phyloP scores from a whole-genome alignment of 306 rosid species.

The Vigna trinervia region DNA sequence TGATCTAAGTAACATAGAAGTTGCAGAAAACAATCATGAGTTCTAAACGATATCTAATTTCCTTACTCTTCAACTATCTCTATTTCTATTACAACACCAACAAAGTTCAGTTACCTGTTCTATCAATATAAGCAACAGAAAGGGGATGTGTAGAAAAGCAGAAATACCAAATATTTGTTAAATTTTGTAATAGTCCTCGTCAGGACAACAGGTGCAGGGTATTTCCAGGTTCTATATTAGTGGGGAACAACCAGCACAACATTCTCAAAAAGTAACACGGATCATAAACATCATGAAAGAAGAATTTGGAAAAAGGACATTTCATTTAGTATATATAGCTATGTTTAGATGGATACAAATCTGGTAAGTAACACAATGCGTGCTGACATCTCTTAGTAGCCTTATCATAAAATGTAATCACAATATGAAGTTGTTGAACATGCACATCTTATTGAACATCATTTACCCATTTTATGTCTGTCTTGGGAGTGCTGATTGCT shows the following conservation, averaged over 20 bases:
- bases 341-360: background rate
- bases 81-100: background rate
- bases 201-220: background rate
- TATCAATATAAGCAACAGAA: background rate
- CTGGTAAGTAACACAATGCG: background rate
- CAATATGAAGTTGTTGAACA: background rate
- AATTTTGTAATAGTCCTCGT: background rate
- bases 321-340: background rate
- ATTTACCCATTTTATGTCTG: conserved; percentile 5
- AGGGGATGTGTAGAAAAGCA: conserved; percentile 1
- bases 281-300: conserved; percentile 4
- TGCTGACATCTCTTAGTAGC: background rate
- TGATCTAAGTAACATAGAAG: background rate
- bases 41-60: background rate
- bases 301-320: conserved; percentile 1
- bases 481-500: conserved; percentile 4
- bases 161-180: background rate
- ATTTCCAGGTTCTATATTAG: conserved; percentile 8
- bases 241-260: background rate
- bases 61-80: background rate
- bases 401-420: background rate
- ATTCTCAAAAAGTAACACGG: background rate
- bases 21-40: conserved; percentile 30
- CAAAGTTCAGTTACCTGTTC: background rate
- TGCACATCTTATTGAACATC: conserved; percentile 4